Evolutionary conservation across 805 yeast genomes (phyloP).

Genomic region (Torulaspora franciscae): DNA sequence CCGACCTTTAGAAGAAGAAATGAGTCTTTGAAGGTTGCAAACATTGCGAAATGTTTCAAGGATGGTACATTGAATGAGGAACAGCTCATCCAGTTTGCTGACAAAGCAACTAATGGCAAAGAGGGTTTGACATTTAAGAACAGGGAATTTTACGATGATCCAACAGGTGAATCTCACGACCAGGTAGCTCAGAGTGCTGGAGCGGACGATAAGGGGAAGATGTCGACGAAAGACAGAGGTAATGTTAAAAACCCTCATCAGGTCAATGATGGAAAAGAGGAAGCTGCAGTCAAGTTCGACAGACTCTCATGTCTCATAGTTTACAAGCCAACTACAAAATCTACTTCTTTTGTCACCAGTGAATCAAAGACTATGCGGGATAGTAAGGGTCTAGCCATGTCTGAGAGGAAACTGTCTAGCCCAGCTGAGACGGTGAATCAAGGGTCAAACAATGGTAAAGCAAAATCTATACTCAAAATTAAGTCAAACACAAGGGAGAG

Average conservation of each 20-base stretch:
- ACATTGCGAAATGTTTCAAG: constrained; percentile 17
- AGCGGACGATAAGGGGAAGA: background rate
- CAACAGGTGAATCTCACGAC: background rate
- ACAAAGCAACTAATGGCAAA: constrained; percentile 2
- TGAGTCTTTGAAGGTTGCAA: constrained; percentile 13
- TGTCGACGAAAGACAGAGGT: background rate
- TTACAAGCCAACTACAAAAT: constrained; percentile 26
- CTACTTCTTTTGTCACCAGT: constrained; percentile 5
- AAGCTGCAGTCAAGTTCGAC: constrained; percentile 27
- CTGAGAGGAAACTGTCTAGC: background rate
- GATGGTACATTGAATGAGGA: constrained; percentile 19
- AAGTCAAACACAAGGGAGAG: constrained; percentile 35
- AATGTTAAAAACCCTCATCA: background rate
- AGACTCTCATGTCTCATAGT: constrained; percentile 26
- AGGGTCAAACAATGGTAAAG: constrained; percentile 1
- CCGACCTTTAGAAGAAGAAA: constrained; percentile 40
- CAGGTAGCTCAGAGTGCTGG: background rate
- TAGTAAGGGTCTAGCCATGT: background rate
- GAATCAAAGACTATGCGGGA: background rate
- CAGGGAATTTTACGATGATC: constrained; percentile 20
- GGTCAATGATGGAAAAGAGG: background rate
- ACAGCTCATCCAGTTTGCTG: constrained; percentile 12
- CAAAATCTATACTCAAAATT: constrained; percentile 39
- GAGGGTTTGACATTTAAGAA: constrained; percentile 13
- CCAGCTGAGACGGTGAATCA: background rate